Evolutionary conservation across 2,329 filamentous ascomycete genomes (phyloP).

Genomic region (Arthrobotrys sphaeroides): DNA sequence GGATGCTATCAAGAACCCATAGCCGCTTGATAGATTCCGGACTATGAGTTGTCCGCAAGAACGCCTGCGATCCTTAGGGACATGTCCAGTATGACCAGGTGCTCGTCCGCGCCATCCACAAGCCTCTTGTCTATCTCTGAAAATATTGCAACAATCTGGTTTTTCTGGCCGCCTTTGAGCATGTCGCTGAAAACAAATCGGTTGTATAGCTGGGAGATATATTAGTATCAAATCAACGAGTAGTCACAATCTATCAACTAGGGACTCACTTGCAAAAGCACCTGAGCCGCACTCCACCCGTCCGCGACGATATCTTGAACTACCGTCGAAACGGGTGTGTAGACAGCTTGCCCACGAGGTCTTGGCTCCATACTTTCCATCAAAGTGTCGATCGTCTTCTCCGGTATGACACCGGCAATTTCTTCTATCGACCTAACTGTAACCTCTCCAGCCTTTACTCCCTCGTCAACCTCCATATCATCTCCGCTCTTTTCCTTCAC

Average conservation of each 20-base stretch:
- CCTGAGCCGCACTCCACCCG: conserved; percentile 93
- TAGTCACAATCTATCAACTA: background rate
- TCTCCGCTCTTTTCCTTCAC: conserved; percentile 66
- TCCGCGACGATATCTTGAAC: conserved; percentile 93
- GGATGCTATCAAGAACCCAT: background rate
- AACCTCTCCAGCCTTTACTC: conserved; percentile 68
- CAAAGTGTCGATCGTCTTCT: conserved; percentile 74
- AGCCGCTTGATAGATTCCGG: background rate
- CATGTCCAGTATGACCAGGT: conserved; percentile 66
- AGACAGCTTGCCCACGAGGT: conserved; percentile 68
- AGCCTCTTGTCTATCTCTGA: conserved; percentile 94
- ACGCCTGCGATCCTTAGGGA: conserved; percentile 41
- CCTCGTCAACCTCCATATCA: conserved; percentile 67
- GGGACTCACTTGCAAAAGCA: conserved; percentile 74
- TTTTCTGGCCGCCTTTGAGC: conserved; percentile 85
- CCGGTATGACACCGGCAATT: conserved; percentile 93
- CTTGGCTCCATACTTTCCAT: conserved; percentile 79
- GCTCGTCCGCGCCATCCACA: conserved; percentile 94
- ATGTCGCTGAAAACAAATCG: conserved; percentile 82
- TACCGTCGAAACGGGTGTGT: conserved; percentile 77
- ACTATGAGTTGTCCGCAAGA: conserved; percentile 34
- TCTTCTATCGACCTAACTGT: conserved; percentile 87
- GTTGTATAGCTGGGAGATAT: conserved; percentile 74
- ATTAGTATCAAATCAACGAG: background rate
- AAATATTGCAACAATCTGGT: conserved; percentile 86